Base-by-base conservation (phyloP, 306 rosid species). In the Lathyrus oleraceus region DNA sequence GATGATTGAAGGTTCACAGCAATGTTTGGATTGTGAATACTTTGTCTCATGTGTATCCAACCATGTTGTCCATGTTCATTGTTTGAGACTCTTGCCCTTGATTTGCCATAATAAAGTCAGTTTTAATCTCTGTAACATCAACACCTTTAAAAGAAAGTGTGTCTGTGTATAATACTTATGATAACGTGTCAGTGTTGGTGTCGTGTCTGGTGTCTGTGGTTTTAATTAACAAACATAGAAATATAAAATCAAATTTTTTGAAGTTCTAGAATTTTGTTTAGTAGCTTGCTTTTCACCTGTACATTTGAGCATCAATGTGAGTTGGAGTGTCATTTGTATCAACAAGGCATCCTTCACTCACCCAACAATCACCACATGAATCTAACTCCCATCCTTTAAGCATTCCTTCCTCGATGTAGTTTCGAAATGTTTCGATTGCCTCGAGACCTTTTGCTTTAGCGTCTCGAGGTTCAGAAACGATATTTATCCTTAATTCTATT, bases 331-430 rank as follows among this genome's bases (percentile, higher is more conserved):
- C 96, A 45, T 82, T 81, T 61, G 84, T 76, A 81, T 90, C 94
- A 17, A 85, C 90, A 30, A 93, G 87, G 65, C 98, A 90, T 42
- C 93, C 97, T 67, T 90, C 98, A 27, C 96, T 88, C 56, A 93
- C 98, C 98, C 98, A 93, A 76, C 98, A 93, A 75, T 88, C 85
- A 74, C 97, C 94, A 73, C 98, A 93, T 15, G 88, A 78, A 43
- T 90, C 97, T 67, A 93, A 74, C 27, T 90, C 96, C 98, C 97
- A 93, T 70, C 96, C 98, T 81, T 82, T 84, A 47, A 89, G 72
- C 71, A 81, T 56, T 43, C 98, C 97, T 72, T 88, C 90, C 98
- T 88, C 79, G 53, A 90, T 68, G 79, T 71, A 90, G 76, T 63
- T 59, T 68, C 88, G 79, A 79, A 93, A 90, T 58, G 76, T 83